Conservation (phyloP, 768 basidiomycete genomes). For the Auriscalpium vulgare region DNA sequence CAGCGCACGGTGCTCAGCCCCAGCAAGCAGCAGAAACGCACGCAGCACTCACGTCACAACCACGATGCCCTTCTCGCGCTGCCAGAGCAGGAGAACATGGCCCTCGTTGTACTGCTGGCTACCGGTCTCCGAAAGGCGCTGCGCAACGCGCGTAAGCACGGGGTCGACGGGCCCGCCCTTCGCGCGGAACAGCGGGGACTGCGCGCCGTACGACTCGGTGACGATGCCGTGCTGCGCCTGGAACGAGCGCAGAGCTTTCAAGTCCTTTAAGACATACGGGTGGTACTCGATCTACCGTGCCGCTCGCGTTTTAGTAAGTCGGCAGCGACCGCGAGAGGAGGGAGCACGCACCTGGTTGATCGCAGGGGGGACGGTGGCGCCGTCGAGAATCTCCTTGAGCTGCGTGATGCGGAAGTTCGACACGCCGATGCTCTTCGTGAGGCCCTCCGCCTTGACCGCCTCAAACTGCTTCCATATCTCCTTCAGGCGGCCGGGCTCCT, state of each 20-base stretch:
- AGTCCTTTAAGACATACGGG: slow-evolving; percentile 40
- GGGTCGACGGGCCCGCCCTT: slow-evolving; percentile 33
- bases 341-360: slow-evolving; percentile 41
- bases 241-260: slow-evolving; percentile 28
- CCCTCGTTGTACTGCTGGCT: slow-evolving; percentile 21
- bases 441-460: slow-evolving; percentile 32
- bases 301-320: too few species aligned
- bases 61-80: slow-evolving; percentile 23
- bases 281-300: slow-evolving; percentile 40
- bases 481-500: slow-evolving; percentile 20
- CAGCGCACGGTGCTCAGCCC: neutral
- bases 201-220: slow-evolving; percentile 32
- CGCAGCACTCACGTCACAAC: slow-evolving; percentile 24
- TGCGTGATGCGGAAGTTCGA: slow-evolving; percentile 43
- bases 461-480: slow-evolving; percentile 39
- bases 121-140: slow-evolving; percentile 15
- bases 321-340: too few species aligned
- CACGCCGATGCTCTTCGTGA: slow-evolving; percentile 38
- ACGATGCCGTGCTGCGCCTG: slow-evolving; percentile 30
- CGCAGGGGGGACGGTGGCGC: slow-evolving; percentile 37
- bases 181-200: slow-evolving; percentile 29
- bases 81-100: slow-evolving; percentile 26
- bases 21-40: slow-evolving; percentile 4
- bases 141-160: slow-evolving; percentile 26
- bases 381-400: slow-evolving; percentile 35